A percentile compares a stretch with the other conserved stretches of the same genome.
Evolutionary conservation across 495 filamentous ascomycete species (phyloP).

Genomic region (Penicillium psychrofluorescens): DNA sequence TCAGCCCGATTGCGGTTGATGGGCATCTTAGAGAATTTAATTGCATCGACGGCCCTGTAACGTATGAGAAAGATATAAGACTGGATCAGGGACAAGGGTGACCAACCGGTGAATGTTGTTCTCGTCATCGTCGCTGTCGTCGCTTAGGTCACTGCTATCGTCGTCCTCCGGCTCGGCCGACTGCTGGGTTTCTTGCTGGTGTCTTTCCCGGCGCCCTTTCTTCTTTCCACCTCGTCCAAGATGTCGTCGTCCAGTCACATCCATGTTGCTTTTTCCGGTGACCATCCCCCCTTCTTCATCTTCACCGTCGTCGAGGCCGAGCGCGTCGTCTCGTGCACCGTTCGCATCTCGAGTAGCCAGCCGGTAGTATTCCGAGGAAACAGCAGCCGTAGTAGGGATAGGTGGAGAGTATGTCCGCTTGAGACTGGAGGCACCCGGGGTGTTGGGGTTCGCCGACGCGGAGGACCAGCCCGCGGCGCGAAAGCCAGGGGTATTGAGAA

Average conservation of each 20-base stretch:
- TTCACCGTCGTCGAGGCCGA: slow-evolving; percentile 60
- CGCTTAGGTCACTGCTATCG: slow-evolving; percentile 92
- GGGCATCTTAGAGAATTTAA: slow-evolving; percentile 93
- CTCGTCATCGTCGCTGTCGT: slow-evolving; percentile 88
- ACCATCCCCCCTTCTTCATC: slow-evolving; percentile 77
- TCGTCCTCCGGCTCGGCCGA: slow-evolving; percentile 86
- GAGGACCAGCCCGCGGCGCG: slow-evolving; percentile 89
- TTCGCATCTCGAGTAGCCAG: slow-evolving; percentile 27
- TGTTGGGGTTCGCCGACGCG: slow-evolving; percentile 42
- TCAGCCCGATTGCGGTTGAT: slow-evolving; percentile 71
- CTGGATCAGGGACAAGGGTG: neutral
- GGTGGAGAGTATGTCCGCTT: slow-evolving; percentile 94
- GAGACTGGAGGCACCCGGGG: slow-evolving; percentile 49
- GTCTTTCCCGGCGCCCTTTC: slow-evolving; percentile 29
- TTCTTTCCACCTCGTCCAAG: slow-evolving; percentile 43
- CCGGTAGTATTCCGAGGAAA: slow-evolving; percentile 76
- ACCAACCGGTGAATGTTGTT: slow-evolving; percentile 44
- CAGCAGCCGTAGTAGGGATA: slow-evolving; percentile 69
- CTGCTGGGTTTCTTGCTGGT: slow-evolving; percentile 45
- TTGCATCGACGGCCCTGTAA: slow-evolving; percentile 61
- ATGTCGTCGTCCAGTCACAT: slow-evolving; percentile 61
- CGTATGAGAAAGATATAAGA: slow-evolving; percentile 10
- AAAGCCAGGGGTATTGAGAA: slow-evolving; percentile 92
- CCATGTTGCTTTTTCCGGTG: slow-evolving; percentile 65
- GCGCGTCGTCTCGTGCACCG: slow-evolving; percentile 22